Conservation (phyloP, 73 alveolate genomes). For the Paramecium octaurelia region DNA sequence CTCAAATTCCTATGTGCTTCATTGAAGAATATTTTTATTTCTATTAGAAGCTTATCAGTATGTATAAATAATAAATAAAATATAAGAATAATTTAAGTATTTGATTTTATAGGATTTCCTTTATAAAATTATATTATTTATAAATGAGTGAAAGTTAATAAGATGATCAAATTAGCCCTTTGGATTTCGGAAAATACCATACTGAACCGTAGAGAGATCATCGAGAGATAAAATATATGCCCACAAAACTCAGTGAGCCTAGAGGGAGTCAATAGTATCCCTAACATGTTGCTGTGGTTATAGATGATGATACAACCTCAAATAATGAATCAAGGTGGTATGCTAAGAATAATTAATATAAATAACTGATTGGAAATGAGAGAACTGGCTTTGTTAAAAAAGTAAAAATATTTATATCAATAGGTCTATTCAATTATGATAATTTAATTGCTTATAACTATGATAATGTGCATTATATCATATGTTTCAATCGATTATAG, state of each 20-base stretch:
- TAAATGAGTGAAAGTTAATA: background rate
- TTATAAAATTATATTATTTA: background rate
- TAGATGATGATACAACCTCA: background rate
- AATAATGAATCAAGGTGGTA: conserved; percentile 15
- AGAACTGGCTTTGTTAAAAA: conserved; percentile 40
- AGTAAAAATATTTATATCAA: background rate
- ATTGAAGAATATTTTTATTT: background rate
- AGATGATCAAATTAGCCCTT: conserved; percentile 16
- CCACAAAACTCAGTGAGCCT: background rate
- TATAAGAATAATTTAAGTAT: background rate
- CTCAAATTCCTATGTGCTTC: background rate
- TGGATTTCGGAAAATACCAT: background rate
- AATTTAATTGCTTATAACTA: background rate
- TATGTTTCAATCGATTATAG: conserved; percentile 10
- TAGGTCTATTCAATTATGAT: conserved; percentile 43
- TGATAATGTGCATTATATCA: conserved; percentile 2
- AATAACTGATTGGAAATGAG: background rate
- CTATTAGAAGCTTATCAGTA: background rate
- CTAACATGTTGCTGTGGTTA: background rate
- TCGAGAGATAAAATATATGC: background rate
- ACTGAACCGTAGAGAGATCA: background rate
- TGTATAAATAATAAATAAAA: background rate
- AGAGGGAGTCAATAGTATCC: conserved; percentile 32
- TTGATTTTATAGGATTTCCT: background rate
- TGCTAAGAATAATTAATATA: conserved; percentile 29